These are phyloP conservation scores for Backusella sp. DNA, from an alignment of 192 early-diverging fungal genomes.

Conservation along the genomic window DNA sequence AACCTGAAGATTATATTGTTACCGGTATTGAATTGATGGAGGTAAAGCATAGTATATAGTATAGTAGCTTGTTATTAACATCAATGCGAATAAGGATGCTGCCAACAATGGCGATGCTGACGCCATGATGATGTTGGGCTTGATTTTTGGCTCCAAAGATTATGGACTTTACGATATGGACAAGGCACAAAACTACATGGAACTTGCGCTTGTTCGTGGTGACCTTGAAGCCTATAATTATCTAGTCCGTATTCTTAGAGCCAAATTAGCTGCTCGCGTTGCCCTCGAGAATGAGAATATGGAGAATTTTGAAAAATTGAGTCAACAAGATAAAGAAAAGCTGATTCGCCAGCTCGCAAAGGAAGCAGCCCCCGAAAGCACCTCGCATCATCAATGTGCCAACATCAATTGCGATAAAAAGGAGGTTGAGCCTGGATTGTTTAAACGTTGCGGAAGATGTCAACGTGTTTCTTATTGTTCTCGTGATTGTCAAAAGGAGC, in stretches of 20 bases:
- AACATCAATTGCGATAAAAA: constrained; percentile 40
- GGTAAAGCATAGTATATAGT: not conserved
- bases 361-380: constrained; percentile 28
- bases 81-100: constrained; percentile 15
- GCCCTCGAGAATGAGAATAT: constrained; percentile 35
- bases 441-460: constrained; percentile 48
- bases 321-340: constrained; percentile 25
- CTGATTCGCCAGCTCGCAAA: constrained; percentile 31
- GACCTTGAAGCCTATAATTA: constrained; percentile 45
- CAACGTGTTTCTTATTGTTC: constrained; percentile 51
- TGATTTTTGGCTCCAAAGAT: constrained; percentile 52
- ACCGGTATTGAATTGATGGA: constrained; percentile 39
- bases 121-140: constrained; percentile 46
- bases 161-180: constrained; percentile 52
- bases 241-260: constrained; percentile 41
- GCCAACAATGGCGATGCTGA: constrained; percentile 45
- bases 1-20: constrained; percentile 44
- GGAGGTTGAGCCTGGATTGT: constrained; percentile 41
- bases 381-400: constrained; percentile 33
- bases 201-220: constrained; percentile 50
- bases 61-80: not conserved
- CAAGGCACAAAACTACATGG: constrained; percentile 48
- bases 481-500: constrained; percentile 48
- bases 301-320: constrained; percentile 36
- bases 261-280: constrained; percentile 41